Evolutionary conservation across 495 filamentous ascomycete genomes (phyloP), one percentile per base, ranked within the genome.

Genomic region (Aspergillus kassunensis): DNA sequence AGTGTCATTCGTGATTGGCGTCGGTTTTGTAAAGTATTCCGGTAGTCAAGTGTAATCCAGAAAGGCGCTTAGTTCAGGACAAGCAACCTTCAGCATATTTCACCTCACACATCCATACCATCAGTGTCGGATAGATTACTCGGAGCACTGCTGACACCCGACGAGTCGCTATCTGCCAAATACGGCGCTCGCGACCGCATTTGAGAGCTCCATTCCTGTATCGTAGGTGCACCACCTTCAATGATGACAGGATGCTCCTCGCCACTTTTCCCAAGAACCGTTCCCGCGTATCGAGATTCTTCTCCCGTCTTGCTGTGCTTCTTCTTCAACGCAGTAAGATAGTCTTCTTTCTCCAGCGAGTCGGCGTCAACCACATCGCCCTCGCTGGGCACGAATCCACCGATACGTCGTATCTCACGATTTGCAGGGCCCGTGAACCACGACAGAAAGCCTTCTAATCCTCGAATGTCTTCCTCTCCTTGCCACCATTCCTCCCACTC

Each of bases 291-390:
- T 54, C 90, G 80, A 9, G 85, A 82, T 54, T 92, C 88, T 55
- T 93, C 89, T 27, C 84, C 84, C 4, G 82, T 88, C 60, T 91
- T 91, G 66, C 81, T 88, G 64, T 92, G 86, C 52, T 90, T 92
- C 62, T 88, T 87, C 66, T 91, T 93, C 50, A 96, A 71, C 3
- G 81, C 80, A 16, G 80, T 86, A 18, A 96, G 61, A 59, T 85
- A 95, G 66, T 95, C 90, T 59, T 86, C 83, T 47, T 77, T 81
- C 47, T 79, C 75, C 12, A 78, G 55, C 5, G 68, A 64, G 31
- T 79, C 78, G 2, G 70, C 60, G 45, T 67, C 70, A 13, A 76
- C 64, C 57, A 78, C 69, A 20, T 71, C 74, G 37, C 64, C 69
- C 51, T 76, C 73, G 31, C 61, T 75, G 9, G 65, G 70, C 20